phyloP scores from a whole-genome alignment of 441 rosid species.

The Aleurites moluccanus region DNA sequence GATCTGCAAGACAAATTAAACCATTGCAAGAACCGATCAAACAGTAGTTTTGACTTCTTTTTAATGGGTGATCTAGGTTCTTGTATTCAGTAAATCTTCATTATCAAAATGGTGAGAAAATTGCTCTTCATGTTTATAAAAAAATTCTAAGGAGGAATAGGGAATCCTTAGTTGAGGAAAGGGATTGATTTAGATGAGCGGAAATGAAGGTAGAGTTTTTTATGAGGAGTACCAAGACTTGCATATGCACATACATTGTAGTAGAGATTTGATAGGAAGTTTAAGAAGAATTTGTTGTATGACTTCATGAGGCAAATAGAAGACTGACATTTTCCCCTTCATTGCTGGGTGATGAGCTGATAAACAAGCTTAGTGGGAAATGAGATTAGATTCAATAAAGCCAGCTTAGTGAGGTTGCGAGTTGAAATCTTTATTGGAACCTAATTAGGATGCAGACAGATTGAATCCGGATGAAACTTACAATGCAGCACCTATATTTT shows the following conservation, averaged over 20 bases:
- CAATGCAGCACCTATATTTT: not conserved
- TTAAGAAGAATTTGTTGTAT: constrained; percentile 2
- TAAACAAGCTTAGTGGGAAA: not conserved
- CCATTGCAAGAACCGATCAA: not conserved
- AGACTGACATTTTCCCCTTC: not conserved
- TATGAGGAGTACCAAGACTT: not conserved
- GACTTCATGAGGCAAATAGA: not conserved
- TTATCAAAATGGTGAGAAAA: not conserved
- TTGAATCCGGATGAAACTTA: not conserved
- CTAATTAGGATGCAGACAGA: not conserved
- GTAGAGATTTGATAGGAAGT: not conserved
- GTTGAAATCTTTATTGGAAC: no score
- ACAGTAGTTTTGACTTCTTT: not conserved
- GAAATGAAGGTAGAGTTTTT: not conserved
- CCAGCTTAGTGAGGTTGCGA: not conserved
- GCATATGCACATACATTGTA: not conserved
- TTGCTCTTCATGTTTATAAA: not conserved
- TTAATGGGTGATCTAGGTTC: not conserved
- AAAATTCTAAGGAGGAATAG: not conserved
- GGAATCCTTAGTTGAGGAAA: not conserved
- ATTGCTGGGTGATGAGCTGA: no score
- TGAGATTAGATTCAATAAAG: not conserved
- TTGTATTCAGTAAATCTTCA: not conserved
- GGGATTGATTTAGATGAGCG: not conserved
- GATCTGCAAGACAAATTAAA: not conserved